Conservation (phyloP, 331 rosid genomes). For the Pyracantha coccinea region DNA sequence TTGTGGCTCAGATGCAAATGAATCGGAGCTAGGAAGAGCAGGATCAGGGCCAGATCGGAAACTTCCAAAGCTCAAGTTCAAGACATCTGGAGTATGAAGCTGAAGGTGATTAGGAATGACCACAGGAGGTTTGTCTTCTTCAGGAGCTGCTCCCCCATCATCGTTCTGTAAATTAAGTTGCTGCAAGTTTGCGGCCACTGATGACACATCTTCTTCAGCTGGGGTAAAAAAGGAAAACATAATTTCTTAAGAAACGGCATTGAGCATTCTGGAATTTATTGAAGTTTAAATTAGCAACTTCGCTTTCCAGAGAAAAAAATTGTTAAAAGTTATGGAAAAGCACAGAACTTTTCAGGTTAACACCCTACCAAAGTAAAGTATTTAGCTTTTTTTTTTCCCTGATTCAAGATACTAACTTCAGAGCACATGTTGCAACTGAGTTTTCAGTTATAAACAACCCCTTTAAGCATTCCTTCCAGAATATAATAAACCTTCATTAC, state of each 20-base stretch:
- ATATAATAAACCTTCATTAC: not conserved
- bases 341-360: not conserved
- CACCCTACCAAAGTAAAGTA: not conserved
- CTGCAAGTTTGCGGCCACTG: conserved; percentile 62
- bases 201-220: conserved; percentile 64
- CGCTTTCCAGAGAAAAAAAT: not conserved
- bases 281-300: not conserved
- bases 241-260: not conserved
- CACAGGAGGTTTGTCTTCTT: conserved; percentile 69
- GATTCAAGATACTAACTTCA: not conserved
- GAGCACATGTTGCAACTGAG: not conserved
- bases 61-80: conserved; percentile 94
- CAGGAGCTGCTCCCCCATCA: conserved; percentile 48
- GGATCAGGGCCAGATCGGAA: conserved; percentile 66
- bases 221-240: conserved; percentile 2
- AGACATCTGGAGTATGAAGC: conserved; percentile 83
- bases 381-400: not conserved
- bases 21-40: conserved; percentile 23
- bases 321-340: not conserved
- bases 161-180: conserved; percentile 59
- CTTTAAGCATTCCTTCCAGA: not conserved
- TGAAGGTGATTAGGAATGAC: conserved; percentile 92
- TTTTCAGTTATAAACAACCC: not conserved
- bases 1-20: conserved; percentile 40
- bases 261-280: not conserved